A percentile compares a stretch with the other conserved stretches of the same genome.
phyloP scores from a whole-genome alignment of 495 filamentous ascomycete genomes.

The Chaetomium cochliodes region DNA sequence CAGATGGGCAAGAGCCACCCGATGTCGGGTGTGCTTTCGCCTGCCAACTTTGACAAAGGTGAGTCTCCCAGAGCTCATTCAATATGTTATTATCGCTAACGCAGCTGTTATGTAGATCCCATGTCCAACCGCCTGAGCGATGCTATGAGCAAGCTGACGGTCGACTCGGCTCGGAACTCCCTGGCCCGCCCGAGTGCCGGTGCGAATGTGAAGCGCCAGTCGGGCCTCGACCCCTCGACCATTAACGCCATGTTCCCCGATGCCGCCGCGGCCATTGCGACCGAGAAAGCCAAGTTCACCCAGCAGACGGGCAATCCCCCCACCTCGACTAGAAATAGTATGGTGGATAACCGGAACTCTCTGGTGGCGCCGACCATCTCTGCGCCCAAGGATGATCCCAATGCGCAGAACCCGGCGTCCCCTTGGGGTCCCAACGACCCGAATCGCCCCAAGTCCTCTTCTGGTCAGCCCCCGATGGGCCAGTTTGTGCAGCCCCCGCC shows the following conservation, averaged over 20 bases:
- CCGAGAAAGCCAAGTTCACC: conserved; percentile 94
- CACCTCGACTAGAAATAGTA: conserved; percentile 89
- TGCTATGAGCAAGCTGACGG: conserved; percentile 93
- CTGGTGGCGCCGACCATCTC: conserved; percentile 78
- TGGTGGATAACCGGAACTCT: conserved; percentile 77
- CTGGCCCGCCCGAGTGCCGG: conserved; percentile 66
- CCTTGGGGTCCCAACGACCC: conserved; percentile 70
- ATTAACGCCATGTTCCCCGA: conserved; percentile 99
- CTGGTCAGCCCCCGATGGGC: conserved; percentile 89
- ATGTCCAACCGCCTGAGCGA: conserved; percentile 96
- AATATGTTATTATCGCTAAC: conserved; percentile 1
- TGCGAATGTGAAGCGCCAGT: conserved; percentile 84
- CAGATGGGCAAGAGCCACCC: conserved; percentile 98
- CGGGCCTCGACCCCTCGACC: conserved; percentile 84
- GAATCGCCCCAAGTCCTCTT: conserved; percentile 84
- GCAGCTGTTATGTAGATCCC: conserved; percentile 61
- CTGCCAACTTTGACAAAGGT: conserved; percentile 98
- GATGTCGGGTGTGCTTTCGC: conserved; percentile 93
- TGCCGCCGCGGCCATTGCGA: conserved; percentile 93
- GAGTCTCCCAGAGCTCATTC: conserved; percentile 39
- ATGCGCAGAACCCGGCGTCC: conserved; percentile 63
- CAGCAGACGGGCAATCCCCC: conserved; percentile 89
- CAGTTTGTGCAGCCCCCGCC: conserved; percentile 87
- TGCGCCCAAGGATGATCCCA: conserved; percentile 52
- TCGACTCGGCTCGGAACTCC: conserved; percentile 83